Conservation (phyloP, 2,329 filamentous ascomycete species). For the Verticillium longisporum region DNA sequence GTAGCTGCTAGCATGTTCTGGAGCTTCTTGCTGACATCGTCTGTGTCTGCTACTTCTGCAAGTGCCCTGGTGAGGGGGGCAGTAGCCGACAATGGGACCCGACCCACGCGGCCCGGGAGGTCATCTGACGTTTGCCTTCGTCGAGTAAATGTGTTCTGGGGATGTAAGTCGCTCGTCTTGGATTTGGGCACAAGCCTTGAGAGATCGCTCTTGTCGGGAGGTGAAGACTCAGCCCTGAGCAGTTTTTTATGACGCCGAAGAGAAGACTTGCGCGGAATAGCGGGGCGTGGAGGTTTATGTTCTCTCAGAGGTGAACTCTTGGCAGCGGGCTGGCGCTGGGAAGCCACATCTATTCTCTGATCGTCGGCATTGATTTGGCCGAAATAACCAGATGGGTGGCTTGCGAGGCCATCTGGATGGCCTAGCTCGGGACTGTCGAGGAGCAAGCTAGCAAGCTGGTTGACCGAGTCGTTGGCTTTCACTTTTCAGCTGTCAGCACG, state of each 20-base stretch:
- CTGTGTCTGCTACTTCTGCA: neutral
- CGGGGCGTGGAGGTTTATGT: neutral
- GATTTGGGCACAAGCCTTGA: slow-evolving; percentile 1
- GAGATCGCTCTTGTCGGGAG: neutral
- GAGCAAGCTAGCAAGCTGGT: slow-evolving; percentile 7
- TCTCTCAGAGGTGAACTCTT: neutral
- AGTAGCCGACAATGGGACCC: slow-evolving; percentile 5
- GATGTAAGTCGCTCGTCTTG: slow-evolving; percentile 5
- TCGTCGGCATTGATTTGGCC: neutral
- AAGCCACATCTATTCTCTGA: neutral
- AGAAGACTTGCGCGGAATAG: slow-evolving; percentile 9
- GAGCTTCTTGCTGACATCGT: slow-evolving; percentile 24
- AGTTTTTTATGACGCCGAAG: neutral
- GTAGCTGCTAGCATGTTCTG: slow-evolving; percentile 28
- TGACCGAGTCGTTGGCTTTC: slow-evolving; percentile 2
- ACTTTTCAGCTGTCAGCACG: neutral
- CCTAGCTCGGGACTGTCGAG: slow-evolving; percentile 5
- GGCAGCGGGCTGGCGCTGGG: neutral
- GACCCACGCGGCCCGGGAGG: neutral
- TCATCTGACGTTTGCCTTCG: neutral
- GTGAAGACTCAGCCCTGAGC: neutral
- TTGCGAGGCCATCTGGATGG: slow-evolving; percentile 3
- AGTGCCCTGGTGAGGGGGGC: slow-evolving; percentile 1
- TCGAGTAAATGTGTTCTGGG: neutral
- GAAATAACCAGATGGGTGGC: slow-evolving; percentile 5